phyloP scores from a whole-genome alignment of 208 protist genomes.

The Leishmania arabica region DNA sequence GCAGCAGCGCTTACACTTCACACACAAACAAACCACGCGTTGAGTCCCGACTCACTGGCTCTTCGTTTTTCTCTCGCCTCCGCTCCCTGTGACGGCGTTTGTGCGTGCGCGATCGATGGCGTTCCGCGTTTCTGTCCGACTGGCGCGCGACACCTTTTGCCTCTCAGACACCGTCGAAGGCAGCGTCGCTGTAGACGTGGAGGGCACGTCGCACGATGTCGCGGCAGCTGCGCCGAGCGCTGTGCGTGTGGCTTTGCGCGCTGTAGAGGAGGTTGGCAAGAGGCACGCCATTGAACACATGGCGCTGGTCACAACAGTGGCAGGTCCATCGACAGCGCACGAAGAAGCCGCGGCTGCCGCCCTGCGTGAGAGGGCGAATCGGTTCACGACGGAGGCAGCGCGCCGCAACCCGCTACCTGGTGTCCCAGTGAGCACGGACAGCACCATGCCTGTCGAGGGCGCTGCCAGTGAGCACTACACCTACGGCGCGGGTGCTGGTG shows the following conservation, averaged over 20 bases:
- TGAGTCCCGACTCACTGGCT: not conserved
- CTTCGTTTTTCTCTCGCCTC: not conserved
- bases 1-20: not conserved
- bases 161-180: conserved; percentile 5
- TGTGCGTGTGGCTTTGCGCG: conserved; percentile 13
- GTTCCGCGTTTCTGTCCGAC: conserved; percentile 7
- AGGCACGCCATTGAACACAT: not conserved
- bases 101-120: not conserved
- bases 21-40: not conserved
- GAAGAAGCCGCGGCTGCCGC: conserved; percentile 5
- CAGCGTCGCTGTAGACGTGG: conserved; percentile 1
- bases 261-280: conserved; percentile 5
- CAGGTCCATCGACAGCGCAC: not conserved
- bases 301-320: not conserved
- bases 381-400: conserved; percentile 5
- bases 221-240: not conserved
- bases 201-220: not conserved
- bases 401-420: conserved; percentile 7
- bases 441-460: not conserved
- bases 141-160: not conserved
- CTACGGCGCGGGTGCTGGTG: too few relatives aligned
- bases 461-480: not conserved
- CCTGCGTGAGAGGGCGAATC: not conserved
- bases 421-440: not conserved
- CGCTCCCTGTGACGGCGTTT: too few relatives aligned